phyloP scores from a whole-genome alignment of 192 early-diverging fungal species.

The Dimargaris verticillata region DNA sequence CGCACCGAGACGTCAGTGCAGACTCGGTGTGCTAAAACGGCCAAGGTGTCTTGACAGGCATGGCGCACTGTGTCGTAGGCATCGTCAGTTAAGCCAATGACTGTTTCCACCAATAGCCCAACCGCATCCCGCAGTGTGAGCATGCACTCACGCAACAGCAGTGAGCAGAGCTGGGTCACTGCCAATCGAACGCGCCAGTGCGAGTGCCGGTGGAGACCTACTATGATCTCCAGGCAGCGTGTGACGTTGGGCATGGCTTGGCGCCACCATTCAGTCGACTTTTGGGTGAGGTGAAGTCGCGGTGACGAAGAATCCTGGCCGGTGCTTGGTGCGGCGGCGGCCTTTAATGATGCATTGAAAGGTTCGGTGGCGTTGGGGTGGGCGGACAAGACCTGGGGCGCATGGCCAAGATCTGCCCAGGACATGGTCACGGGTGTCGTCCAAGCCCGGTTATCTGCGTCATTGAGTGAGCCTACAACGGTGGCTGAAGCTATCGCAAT shows the following conservation, averaged over 20 bases:
- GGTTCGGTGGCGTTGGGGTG: too few relatives aligned
- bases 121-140: not conserved
- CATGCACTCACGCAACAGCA: not conserved
- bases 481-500: not conserved
- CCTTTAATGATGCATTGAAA: not conserved
- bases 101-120: not conserved
- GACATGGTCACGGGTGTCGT: not conserved
- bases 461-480: not conserved
- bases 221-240: not conserved
- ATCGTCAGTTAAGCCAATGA: not conserved
- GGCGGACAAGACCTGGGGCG: not conserved
- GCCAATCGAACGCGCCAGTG: conserved; percentile 7
- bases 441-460: not conserved
- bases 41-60: not conserved
- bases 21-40: not conserved
- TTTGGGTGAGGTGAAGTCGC: too few relatives aligned
- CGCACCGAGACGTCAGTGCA: not conserved
- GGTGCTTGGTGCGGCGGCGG: not conserved
- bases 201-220: not conserved
- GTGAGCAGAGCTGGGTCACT: not conserved
- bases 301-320: not conserved
- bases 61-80: not conserved
- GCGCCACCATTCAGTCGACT: not conserved
- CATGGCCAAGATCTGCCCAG: not conserved
- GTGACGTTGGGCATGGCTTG: not conserved